These are phyloP conservation scores for Paramecium tetraurelia DNA, from an alignment of 73 alveolate genomes.

Conservation along the genomic window DNA sequence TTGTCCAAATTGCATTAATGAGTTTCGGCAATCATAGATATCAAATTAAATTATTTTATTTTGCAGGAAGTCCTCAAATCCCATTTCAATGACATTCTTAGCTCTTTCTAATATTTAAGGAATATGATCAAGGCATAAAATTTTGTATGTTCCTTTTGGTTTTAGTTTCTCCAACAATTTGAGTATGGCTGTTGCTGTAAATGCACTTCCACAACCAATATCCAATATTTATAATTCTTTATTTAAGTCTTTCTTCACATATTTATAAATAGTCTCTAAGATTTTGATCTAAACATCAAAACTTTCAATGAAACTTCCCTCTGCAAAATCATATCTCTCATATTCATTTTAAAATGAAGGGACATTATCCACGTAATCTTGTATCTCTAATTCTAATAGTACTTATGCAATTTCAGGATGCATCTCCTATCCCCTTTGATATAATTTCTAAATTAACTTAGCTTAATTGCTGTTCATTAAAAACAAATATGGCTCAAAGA, in stretches of 20 bases:
- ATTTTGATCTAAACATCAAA: background rate
- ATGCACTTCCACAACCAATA: slow-evolving; percentile 37
- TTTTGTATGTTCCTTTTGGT: background rate
- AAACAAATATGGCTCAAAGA: slow-evolving; percentile 6
- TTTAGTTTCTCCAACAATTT: background rate
- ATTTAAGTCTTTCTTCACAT: background rate
- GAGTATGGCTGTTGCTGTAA: background rate
- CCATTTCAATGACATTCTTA: background rate
- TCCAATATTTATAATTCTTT: background rate
- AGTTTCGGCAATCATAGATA: background rate
- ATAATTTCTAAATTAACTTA: background rate
- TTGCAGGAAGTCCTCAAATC: background rate
- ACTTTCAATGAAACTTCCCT: slow-evolving; percentile 41
- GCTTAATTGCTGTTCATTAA: background rate
- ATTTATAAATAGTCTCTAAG: background rate
- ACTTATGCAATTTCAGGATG: background rate
- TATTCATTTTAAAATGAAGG: background rate
- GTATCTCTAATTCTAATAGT: background rate
- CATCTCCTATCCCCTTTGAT: background rate
- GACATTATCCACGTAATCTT: background rate
- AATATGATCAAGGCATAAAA: background rate
- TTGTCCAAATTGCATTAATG: background rate
- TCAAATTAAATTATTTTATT: background rate
- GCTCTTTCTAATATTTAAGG: background rate
- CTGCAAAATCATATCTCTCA: background rate